Percentiles rank a stretch among this genome's conserved stretches.
These are phyloP conservation scores for Populus hybrid DNA, from an alignment of 441 rosid species.

Conservation along the genomic window DNA sequence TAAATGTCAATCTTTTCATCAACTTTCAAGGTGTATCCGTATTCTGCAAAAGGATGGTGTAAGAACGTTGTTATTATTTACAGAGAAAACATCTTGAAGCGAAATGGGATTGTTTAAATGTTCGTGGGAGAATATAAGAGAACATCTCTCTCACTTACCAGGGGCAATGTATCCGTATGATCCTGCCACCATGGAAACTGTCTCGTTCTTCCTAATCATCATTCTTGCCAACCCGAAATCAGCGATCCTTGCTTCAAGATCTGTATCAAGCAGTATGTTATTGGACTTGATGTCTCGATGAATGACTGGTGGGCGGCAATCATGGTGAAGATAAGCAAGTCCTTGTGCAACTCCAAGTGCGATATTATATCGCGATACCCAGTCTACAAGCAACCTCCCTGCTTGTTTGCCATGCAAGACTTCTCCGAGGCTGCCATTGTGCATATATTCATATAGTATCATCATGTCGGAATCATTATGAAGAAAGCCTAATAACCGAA, in stretches of 20 bases:
- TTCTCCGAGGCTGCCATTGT: conserved; percentile 88
- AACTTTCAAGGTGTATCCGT: conserved; percentile 79
- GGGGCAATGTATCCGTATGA: conserved; percentile 98
- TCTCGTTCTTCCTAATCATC: conserved; percentile 79
- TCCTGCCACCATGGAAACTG: conserved; percentile 94
- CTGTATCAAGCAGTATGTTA: conserved; percentile 83
- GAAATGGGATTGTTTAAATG: neutral
- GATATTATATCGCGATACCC: conserved; percentile 91
- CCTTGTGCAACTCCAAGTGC: conserved; percentile 98
- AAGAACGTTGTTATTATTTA: neutral
- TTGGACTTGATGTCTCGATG: conserved; percentile 94
- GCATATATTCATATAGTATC: conserved; percentile 89
- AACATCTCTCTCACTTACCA: conserved; percentile 36
- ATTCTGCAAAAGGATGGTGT: conserved; percentile 43
- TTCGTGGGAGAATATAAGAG: neutral
- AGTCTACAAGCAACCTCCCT: conserved; percentile 70
- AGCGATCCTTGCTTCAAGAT: conserved; percentile 92
- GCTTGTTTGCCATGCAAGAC: conserved; percentile 89
- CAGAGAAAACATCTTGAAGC: neutral
- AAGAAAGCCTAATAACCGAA: conserved; percentile 77
- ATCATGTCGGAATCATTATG: conserved; percentile 84
- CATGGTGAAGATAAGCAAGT: conserved; percentile 92
- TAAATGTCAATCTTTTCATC: conserved; percentile 85
- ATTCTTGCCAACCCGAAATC: conserved; percentile 95
- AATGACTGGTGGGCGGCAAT: conserved; percentile 82